Percentiles rank a stretch among this genome's conserved stretches.
These are phyloP conservation scores for Flaveria trinervia DNA, from an alignment of 129 eudicot genomes.

Conservation along the genomic window DNA sequence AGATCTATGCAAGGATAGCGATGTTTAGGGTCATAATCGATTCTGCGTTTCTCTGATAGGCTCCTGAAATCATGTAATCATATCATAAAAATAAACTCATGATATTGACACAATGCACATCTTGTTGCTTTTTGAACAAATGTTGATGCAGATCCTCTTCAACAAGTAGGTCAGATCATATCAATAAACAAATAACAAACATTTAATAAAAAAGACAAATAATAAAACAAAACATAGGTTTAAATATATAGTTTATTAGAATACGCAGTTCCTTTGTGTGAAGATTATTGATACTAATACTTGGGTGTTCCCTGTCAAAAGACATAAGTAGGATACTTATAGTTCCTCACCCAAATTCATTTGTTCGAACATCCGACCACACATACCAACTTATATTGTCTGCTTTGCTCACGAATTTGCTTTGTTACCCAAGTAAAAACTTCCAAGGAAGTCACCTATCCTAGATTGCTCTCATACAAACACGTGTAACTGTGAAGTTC, in stretches of 20 bases:
- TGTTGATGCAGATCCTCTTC: slow-evolving; percentile 5
- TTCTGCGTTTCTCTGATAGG: slow-evolving; percentile 10
- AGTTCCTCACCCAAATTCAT: slow-evolving; percentile 3
- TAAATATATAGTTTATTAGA: slow-evolving; percentile 10
- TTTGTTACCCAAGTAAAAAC: background rate
- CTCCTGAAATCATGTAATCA: slow-evolving; percentile 28
- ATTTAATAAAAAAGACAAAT: slow-evolving; percentile 2
- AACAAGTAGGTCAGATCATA: slow-evolving; percentile 12
- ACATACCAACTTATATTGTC: background rate
- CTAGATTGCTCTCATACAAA: background rate
- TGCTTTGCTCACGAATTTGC: background rate
- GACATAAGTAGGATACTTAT: slow-evolving; percentile 15
- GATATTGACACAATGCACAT: slow-evolving; percentile 27
- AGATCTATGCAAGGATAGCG: slow-evolving; percentile 30
- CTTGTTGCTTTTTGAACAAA: background rate
- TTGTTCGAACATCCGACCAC: background rate
- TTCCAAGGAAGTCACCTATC: background rate
- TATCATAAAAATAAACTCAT: slow-evolving; percentile 25
- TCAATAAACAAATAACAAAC: background rate
- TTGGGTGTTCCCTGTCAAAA: slow-evolving; percentile 23
- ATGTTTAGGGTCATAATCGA: slow-evolving; percentile 12
- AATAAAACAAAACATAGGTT: background rate
- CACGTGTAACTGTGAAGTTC: background rate
- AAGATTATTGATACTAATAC: background rate
- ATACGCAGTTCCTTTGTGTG: background rate